These are phyloP conservation scores for Pseudonitzschia pungens DNA, from an alignment of 108 stramenopile genomes.

Conservation along the genomic window DNA sequence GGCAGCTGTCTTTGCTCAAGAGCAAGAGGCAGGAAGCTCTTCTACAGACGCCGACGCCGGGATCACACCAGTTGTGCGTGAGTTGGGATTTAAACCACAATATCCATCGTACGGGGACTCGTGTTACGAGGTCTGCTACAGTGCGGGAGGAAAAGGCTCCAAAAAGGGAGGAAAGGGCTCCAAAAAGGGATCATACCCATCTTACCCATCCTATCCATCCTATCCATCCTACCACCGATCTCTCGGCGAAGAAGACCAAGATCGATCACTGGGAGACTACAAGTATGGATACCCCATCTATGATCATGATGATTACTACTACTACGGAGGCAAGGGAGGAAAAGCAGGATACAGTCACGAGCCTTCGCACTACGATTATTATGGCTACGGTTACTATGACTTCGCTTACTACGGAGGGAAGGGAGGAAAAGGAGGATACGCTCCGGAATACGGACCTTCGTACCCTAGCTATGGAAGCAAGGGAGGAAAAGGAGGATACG, in stretches of 20 bases:
- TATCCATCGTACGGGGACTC: neutral
- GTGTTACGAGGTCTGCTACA: neutral
- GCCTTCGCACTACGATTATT: neutral
- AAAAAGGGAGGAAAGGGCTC: slow-evolving; percentile 2
- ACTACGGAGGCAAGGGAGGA: neutral
- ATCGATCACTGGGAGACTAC: neutral
- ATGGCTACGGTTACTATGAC: neutral
- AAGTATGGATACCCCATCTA: neutral
- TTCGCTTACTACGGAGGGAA: neutral
- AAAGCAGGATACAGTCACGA: neutral
- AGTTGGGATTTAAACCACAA: neutral
- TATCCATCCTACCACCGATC: too few species aligned
- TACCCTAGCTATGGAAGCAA: neutral
- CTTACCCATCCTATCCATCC: neutral
- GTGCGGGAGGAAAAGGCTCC: neutral
- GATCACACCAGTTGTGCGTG: neutral
- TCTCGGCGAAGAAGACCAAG: neutral
- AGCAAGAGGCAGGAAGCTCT: neutral
- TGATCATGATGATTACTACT: neutral
- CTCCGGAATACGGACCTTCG: neutral
- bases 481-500: neutral
- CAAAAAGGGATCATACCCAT: neutral
- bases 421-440: neutral
- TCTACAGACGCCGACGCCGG: neutral
- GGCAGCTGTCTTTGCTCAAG: neutral